Conservation (phyloP, 495 filamentous ascomycete species). For the Jackrogersella minutella region DNA sequence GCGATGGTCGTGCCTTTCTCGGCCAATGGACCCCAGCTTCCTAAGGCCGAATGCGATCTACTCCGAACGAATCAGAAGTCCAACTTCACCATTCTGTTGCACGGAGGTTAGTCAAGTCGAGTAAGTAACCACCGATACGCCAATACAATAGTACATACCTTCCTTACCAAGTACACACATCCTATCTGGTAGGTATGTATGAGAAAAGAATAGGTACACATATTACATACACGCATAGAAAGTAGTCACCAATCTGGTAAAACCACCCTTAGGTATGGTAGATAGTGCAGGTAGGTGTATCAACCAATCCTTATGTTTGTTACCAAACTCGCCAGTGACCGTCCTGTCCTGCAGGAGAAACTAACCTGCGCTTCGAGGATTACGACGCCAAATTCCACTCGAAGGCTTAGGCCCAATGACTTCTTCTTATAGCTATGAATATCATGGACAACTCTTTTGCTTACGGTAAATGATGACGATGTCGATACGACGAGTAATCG, state of each 20-base stretch:
- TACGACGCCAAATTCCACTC: constrained; percentile 35
- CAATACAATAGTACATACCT: background rate
- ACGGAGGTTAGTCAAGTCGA: constrained; percentile 7
- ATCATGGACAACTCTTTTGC: constrained; percentile 20
- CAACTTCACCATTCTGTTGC: background rate
- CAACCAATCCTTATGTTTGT: background rate
- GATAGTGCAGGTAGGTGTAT: too few relatives aligned
- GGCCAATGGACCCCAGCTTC: constrained; percentile 30
- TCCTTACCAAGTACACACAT: background rate
- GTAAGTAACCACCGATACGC: background rate
- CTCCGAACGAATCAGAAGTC: constrained; percentile 19
- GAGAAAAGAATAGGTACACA: background rate
- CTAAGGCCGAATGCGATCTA: constrained; percentile 28
- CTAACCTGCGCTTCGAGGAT: constrained; percentile 21
- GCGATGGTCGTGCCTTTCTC: constrained; percentile 32
- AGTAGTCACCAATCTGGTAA: background rate
- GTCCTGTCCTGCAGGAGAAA: constrained; percentile 17
- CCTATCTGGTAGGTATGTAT: background rate
- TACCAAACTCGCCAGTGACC: too few relatives aligned
- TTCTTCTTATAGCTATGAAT: background rate
- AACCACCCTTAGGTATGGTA: too few relatives aligned
- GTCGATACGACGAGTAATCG: constrained; percentile 27
- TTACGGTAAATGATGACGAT: constrained; percentile 37
- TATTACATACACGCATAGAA: background rate
- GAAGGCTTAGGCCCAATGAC: constrained; percentile 31